These are phyloP conservation scores for Exophiala aquamarina DNA, from an alignment of 2,329 filamentous ascomycete species.

Conservation along the genomic window DNA sequence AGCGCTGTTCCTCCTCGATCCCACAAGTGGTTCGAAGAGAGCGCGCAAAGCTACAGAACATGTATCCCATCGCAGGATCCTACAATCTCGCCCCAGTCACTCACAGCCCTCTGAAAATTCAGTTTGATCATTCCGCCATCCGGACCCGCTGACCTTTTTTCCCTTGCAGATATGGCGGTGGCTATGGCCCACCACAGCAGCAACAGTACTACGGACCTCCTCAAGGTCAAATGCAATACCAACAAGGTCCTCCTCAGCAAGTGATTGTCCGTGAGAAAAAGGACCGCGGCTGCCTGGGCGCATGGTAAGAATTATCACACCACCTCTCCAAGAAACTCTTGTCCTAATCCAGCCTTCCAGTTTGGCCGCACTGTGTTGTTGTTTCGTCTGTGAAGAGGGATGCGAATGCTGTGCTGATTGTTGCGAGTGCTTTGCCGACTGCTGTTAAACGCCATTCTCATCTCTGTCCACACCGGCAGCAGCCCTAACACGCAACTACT, in stretches of 20 bases:
- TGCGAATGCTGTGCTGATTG: conserved; percentile 66
- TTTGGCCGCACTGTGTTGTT: conserved; percentile 60
- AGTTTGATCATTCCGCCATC: too few species aligned
- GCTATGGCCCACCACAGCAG: conserved; percentile 11
- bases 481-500: too few species aligned
- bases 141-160: not conserved
- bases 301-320: conserved; percentile 42
- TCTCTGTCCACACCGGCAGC: too few species aligned
- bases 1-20: too few species aligned
- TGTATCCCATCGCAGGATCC: too few species aligned
- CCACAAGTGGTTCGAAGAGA: too few species aligned
- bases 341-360: conserved; percentile 34
- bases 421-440: conserved; percentile 47
- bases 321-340: not conserved
- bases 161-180: conserved; percentile 8
- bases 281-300: conserved; percentile 51
- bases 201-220: conserved; percentile 19
- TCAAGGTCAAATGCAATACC: conserved; percentile 44
- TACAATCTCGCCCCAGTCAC: too few species aligned
- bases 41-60: too few species aligned
- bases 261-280: conserved; percentile 46
- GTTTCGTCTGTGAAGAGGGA: conserved; percentile 63
- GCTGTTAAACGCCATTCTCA: conserved; percentile 20
- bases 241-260: conserved; percentile 49
- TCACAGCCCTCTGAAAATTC: too few species aligned